Evolutionary conservation across 257 asterid genomes (phyloP), one percentile per base, ranked within the genome.

Genomic region (Capsicum pubescens): DNA sequence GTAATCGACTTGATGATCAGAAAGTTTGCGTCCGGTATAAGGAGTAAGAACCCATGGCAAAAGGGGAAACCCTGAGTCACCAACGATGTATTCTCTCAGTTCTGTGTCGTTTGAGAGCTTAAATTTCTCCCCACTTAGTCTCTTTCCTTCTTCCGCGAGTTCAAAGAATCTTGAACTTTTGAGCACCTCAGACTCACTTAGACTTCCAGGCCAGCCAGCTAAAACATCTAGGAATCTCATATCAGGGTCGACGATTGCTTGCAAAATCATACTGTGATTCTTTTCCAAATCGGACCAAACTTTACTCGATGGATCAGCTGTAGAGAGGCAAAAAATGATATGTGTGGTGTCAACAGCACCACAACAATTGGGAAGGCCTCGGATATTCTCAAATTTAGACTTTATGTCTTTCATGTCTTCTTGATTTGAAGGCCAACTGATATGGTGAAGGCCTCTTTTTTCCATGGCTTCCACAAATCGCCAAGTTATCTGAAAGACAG

Each of bases 41-140:
- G 87, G 89, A 82, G 87, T 84, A 6, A 87, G 76, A 50, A 87
- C 84, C 89, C 89, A 87, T 13, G 87, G 89, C 79, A 84, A 46
- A 82, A 84, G 87, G 55, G 89, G 89, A 66, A 83, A 87, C 11
- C 87, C 90, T 0, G 55, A 79, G 35, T 87, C 87, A 16, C 89
- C 89, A 60, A 84, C 56, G 7, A 87, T 69, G 63, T 82, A 85
- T 60, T 82, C 84, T 79, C 87, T 78, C 7, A 84, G 39, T 32
- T 84, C 79, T 7, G 67, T 36, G 3, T 77, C 83, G 5, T 46
- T 56, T 16, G 88, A 48, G 15, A 84, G 87, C 81, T 81, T 80
- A 9, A 74, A 26, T 50, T 59, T 84, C 44, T 57, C 10, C 9
- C 87, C 87, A 5, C 76, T 52, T 8, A 88, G 82, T 83, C 78